A percentile compares a stretch with the other conserved stretches of the same genome.
Evolutionary conservation across 768 basidiomycete genomes (phyloP).

Genomic region (Hypsizygus marmoreus): DNA sequence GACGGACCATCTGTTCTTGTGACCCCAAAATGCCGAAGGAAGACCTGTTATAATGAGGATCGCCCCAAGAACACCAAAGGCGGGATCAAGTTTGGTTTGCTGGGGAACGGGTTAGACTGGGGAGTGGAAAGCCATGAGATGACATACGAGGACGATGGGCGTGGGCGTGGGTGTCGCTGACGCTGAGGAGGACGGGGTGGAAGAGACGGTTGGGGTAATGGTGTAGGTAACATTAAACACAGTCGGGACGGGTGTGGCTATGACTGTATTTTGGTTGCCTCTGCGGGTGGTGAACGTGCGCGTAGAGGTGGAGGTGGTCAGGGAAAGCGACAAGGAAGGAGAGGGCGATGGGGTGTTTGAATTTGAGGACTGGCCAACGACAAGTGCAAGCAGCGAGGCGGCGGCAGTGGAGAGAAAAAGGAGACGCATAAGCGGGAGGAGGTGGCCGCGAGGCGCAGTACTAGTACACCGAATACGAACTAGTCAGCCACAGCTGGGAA

Average conservation of each 20-base stretch:
- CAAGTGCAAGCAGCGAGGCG: constrained; percentile 24
- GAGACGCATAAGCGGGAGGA: constrained; percentile 11
- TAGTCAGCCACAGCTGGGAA: constrained; percentile 4
- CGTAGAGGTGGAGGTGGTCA: constrained; percentile 55
- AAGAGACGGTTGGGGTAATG: constrained; percentile 43
- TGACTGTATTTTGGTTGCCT: constrained; percentile 47
- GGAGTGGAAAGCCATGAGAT: neutral
- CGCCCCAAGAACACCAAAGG: constrained; percentile 86
- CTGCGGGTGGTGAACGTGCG: constrained; percentile 46
- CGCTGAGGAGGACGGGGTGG: constrained; percentile 38
- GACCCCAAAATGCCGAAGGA: constrained; percentile 88
- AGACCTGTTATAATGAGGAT: constrained; percentile 88
- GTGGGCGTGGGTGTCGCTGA: constrained; percentile 47
- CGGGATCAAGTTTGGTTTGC: constrained; percentile 79
- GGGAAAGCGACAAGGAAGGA: constrained; percentile 51
- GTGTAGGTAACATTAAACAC: constrained; percentile 64
- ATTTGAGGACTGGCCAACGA: constrained; percentile 37
- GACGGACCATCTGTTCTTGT: constrained; percentile 91
- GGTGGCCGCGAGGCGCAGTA: no score
- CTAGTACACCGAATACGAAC: neutral
- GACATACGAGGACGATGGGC: constrained; percentile 43
- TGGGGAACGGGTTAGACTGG: constrained; percentile 35
- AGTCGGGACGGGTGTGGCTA: constrained; percentile 61
- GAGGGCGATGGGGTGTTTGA: constrained; percentile 27
- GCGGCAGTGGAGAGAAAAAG: constrained; percentile 16